phyloP scores from a whole-genome alignment of 805 yeast species.

The Candida alai region DNA sequence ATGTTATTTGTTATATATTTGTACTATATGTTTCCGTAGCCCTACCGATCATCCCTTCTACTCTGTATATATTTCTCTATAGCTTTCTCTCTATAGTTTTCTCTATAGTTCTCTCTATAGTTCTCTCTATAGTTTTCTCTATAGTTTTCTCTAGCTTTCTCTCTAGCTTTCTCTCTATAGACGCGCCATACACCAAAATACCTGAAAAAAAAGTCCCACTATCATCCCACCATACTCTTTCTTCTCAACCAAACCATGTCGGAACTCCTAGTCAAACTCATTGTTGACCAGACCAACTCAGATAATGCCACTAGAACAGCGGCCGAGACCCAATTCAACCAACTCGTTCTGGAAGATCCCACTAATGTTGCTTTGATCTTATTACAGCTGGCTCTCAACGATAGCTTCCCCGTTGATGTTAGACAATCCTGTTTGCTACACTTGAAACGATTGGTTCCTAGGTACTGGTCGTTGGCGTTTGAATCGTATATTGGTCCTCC shows the following conservation, averaged over 20 bases:
- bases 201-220: no score
- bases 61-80: no score
- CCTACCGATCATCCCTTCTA: no score
- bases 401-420: constrained; percentile 25
- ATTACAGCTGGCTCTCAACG: constrained; percentile 36
- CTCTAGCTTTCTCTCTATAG: no score
- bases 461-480: constrained; percentile 82
- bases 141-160: no score
- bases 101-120: no score
- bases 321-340: constrained; percentile 50
- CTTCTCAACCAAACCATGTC: constrained; percentile 7
- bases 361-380: constrained; percentile 42
- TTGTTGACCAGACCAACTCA: constrained; percentile 31
- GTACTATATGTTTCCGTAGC: no score
- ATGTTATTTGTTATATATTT: no score
- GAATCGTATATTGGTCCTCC: constrained; percentile 69
- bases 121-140: no score
- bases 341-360: constrained; percentile 45
- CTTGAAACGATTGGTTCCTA: constrained; percentile 62
- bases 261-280: constrained; percentile 5
- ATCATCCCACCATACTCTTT: no score
- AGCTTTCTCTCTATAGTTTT: no score
- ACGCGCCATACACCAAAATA: no score
- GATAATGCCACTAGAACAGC: constrained; percentile 49
- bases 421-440: constrained; percentile 67